Evolutionary conservation across 108 stramenopile genomes (phyloP).

Genomic region (Skeletonema potamos): DNA sequence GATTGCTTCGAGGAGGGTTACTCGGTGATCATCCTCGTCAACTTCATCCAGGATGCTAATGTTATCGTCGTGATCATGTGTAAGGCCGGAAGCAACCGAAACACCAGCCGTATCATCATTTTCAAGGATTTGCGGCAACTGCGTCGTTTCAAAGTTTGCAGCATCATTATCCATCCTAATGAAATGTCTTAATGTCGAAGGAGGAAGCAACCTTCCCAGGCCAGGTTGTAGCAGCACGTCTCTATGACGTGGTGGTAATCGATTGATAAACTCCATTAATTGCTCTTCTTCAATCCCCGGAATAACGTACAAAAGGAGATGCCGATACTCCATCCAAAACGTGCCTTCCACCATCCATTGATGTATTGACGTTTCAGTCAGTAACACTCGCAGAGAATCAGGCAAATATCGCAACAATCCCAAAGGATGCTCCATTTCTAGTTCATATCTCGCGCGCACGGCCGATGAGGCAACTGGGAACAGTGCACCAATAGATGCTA

Average conservation of each 20-base stretch:
- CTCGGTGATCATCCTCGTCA: constrained; percentile 11
- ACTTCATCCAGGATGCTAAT: constrained; percentile 6
- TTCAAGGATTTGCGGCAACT: constrained; percentile 1
- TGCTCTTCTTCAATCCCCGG: constrained; percentile 70
- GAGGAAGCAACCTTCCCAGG: constrained; percentile 49
- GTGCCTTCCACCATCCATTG: constrained; percentile 63
- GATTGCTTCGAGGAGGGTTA: constrained; percentile 41
- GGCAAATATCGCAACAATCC: constrained; percentile 54
- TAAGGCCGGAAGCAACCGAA: constrained; percentile 32
- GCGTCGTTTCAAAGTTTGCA: not conserved
- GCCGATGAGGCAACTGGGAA: constrained; percentile 28
- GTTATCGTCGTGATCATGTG: constrained; percentile 18
- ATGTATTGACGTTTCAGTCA: constrained; percentile 62
- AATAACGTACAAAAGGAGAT: constrained; percentile 71
- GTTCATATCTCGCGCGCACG: constrained; percentile 23
- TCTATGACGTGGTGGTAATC: constrained; percentile 63
- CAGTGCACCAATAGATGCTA: constrained; percentile 26
- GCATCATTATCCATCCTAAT: constrained; percentile 19
- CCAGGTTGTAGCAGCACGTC: constrained; percentile 53
- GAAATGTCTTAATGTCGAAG: constrained; percentile 31
- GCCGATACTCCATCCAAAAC: constrained; percentile 49
- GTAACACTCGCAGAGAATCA: constrained; percentile 37
- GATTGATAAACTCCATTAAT: constrained; percentile 55
- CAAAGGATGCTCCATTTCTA: constrained; percentile 37
- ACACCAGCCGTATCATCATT: constrained; percentile 19